phyloP scores from a whole-genome alignment of 495 filamentous ascomycete genomes.

The Lophium mytilinum region DNA sequence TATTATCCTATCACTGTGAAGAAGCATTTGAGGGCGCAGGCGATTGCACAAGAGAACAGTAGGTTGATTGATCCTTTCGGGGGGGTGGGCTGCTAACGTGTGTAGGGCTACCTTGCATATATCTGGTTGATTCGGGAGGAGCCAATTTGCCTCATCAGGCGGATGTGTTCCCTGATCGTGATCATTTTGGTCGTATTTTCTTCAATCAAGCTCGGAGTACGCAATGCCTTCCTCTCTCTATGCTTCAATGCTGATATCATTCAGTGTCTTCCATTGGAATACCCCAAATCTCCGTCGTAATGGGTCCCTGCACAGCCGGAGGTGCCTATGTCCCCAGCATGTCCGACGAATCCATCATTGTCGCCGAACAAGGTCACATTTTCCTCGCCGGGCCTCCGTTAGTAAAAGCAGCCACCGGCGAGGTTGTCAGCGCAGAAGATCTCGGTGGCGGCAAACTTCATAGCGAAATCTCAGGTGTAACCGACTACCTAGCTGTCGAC shows the following conservation, averaged over 20 bases:
- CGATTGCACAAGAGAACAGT: slow-evolving; percentile 81
- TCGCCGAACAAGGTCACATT: slow-evolving; percentile 88
- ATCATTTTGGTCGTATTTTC: slow-evolving; percentile 97
- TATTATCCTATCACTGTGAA: slow-evolving; percentile 98
- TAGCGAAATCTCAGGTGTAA: slow-evolving; percentile 84
- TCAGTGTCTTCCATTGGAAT: slow-evolving; percentile 68
- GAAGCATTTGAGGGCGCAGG: slow-evolving; percentile 92
- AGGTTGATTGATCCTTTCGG: slow-evolving; percentile 10
- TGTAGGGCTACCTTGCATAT: slow-evolving; percentile 68
- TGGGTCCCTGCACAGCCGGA: slow-evolving; percentile 95
- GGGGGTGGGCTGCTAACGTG: not conserved
- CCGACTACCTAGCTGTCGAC: slow-evolving; percentile 90
- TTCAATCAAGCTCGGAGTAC: slow-evolving; percentile 87
- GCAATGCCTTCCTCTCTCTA: not conserved
- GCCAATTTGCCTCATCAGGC: slow-evolving; percentile 94
- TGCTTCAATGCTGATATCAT: not conserved
- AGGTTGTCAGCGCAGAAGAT: slow-evolving; percentile 86
- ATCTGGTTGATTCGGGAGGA: slow-evolving; percentile 92
- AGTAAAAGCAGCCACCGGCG: slow-evolving; percentile 93
- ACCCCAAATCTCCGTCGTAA: slow-evolving; percentile 90
- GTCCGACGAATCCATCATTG: slow-evolving; percentile 97
- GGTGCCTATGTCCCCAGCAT: slow-evolving; percentile 95
- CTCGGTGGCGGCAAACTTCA: slow-evolving; percentile 91
- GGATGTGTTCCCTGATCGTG: slow-evolving; percentile 90
- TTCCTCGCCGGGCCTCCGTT: slow-evolving; percentile 93